Evolutionary conservation across 805 yeast species (phyloP), one percentile per base, ranked within the genome.

Genomic region (Lachancea waltii): DNA sequence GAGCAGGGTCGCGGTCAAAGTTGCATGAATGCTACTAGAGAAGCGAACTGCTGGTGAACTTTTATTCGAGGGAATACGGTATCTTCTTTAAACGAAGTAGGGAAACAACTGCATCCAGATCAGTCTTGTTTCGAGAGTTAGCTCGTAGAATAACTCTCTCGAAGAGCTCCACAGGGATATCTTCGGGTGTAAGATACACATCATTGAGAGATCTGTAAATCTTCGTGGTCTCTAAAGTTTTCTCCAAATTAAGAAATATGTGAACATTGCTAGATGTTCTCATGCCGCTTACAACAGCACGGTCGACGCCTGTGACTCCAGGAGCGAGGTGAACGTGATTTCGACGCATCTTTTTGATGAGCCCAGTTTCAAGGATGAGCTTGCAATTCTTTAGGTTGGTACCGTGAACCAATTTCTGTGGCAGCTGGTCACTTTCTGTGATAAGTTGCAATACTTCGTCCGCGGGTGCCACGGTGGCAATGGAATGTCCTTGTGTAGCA

Each of bases 401-500:
- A 3, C 97, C 97, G 58, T 92, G 98, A 14, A 85, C 77, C 3
- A 86, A 70, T 2, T 58, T 54, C 0, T 46, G 27, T 0, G 84
- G 92, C 33, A 76, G 64, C 3, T 70, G 66, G 0, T 58, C 64
- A 1, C 30, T 35, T 14, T 55, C 43, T n/a, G 51, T 51, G 31
- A 77, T 51, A 25, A 54, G 65, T 33, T 37, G 54, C 20, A 75
- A 58, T 20, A 70, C 67, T 11, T 71, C 69, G 15, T 64, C 70
- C 20, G 67, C 65, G 1, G 61, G 59, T 6, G 35, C 33, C 1
- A 78, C 65, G 0, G 50, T 41, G 23, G 58, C 54, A 4, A 90
- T 62, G 0, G 95, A 78, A 58, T 92, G 98, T 3, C 98, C 98
- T 60, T 92, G 98, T 36, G 81, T 80, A 3, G 98, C 97, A 54